Evolutionary conservation across 2,329 filamentous ascomycete species (phyloP).

Genomic region (Erysiphe pulchra): DNA sequence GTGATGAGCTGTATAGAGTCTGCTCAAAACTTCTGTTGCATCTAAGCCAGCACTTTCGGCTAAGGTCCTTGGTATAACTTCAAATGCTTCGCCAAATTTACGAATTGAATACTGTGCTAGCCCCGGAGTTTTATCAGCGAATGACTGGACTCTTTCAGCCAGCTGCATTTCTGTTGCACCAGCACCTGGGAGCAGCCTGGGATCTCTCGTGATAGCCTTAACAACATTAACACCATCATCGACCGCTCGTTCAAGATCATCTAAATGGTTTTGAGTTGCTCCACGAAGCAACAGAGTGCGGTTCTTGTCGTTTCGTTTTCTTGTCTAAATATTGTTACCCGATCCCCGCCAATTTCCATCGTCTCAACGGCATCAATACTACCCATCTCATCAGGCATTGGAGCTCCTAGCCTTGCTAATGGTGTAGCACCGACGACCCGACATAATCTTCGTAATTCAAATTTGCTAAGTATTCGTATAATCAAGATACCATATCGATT

Average conservation of each 20-base stretch:
- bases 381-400: conserved; percentile 99
- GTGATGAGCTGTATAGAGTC: conserved; percentile 79
- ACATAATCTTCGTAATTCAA: conserved; percentile 83
- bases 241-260: conserved; percentile 88
- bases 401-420: conserved; percentile 80
- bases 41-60: conserved; percentile 90
- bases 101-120: conserved; percentile 90
- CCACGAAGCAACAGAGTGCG: conserved; percentile 85
- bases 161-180: conserved; percentile 89
- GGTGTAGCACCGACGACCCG: conserved; percentile 90
- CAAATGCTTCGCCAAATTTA: conserved; percentile 92
- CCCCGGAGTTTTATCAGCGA: conserved; percentile 79
- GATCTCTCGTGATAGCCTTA: conserved; percentile 89
- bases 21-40: conserved; percentile 85
- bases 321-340: conserved; percentile 94
- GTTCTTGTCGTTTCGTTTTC: conserved; percentile 82
- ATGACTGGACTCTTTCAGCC: conserved; percentile 69
- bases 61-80: conserved; percentile 80
- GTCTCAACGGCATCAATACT: conserved; percentile 88
- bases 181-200: conserved; percentile 74
- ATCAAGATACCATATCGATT: conserved; percentile 91
- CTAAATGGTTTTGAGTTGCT: conserved; percentile 91
- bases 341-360: conserved; percentile 87
- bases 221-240: conserved; percentile 97
- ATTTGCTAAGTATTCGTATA: conserved; percentile 95